A percentile compares a stretch with the other conserved stretches of the same genome.
Conservation (phyloP, 2,329 filamentous ascomycete genomes). For the Botryotinia calthae region DNA sequence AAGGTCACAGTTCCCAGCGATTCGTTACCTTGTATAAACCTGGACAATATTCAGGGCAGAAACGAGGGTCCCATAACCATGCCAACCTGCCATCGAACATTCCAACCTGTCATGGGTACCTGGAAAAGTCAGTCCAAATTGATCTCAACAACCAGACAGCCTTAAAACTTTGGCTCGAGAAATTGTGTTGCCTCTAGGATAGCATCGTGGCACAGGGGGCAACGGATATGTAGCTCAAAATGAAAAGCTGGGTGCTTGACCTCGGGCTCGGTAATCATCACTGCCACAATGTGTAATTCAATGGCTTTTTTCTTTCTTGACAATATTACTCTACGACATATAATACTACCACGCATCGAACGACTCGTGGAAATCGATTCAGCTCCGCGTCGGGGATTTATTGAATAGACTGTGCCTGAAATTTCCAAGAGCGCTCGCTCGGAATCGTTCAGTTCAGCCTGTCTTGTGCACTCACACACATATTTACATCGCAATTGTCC, state of each 20-base stretch:
- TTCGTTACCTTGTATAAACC: constrained; percentile 23
- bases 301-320: constrained; percentile 1
- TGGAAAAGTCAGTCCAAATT: neutral
- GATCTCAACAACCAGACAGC: neutral
- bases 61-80: constrained; percentile 12
- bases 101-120: constrained; percentile 13
- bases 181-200: constrained; percentile 5
- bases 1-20: constrained; percentile 23
- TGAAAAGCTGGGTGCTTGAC: constrained; percentile 2
- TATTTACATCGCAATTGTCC: neutral
- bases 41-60: constrained; percentile 17
- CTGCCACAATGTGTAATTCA: neutral
- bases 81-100: constrained; percentile 13
- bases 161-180: constrained; percentile 7
- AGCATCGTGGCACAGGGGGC: neutral
- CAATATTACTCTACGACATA: neutral
- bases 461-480: neutral
- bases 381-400: constrained; percentile 14
- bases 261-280: constrained; percentile 8
- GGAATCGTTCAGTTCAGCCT: constrained; percentile 9
- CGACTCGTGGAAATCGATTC: constrained; percentile 17
- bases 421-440: neutral
- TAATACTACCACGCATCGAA: constrained; percentile 1
- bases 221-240: neutral
- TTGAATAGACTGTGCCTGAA: neutral